phyloP scores from a whole-genome alignment of 331 rosid genomes.

The Prunus yedoensis region DNA sequence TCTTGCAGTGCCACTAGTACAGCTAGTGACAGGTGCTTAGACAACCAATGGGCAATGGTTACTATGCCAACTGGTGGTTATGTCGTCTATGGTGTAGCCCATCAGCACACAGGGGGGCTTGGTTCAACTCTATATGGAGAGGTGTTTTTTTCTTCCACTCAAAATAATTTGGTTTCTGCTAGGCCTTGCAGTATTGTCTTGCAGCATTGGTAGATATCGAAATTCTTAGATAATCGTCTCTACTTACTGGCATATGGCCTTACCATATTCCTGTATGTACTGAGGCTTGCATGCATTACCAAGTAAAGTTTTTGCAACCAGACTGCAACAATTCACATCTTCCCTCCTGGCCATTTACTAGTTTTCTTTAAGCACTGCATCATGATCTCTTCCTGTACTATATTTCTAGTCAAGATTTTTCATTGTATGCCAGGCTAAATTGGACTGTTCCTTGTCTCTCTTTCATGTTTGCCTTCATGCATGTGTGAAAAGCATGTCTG shows the following conservation, averaged over 20 bases:
- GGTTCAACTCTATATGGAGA: constrained; percentile 44
- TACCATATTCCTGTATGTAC: background rate
- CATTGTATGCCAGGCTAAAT: background rate
- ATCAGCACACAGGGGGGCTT: constrained; percentile 49
- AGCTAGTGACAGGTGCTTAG: constrained; percentile 7
- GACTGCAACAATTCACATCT: background rate
- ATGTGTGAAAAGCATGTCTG: background rate
- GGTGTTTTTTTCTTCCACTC: constrained; percentile 20
- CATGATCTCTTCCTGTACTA: background rate
- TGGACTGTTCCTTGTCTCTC: background rate
- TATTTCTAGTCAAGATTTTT: background rate
- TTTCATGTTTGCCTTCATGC: background rate
- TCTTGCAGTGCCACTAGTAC: constrained; percentile 22
- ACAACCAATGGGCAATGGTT: constrained; percentile 10
- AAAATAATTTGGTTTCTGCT: background rate
- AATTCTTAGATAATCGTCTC: background rate
- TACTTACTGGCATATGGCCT: background rate
- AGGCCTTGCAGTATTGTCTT: background rate
- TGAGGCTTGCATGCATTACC: background rate
- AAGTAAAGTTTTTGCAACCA: background rate
- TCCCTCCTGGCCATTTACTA: background rate
- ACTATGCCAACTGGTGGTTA: constrained; percentile 36
- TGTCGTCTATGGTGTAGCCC: constrained; percentile 50
- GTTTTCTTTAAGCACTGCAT: background rate
- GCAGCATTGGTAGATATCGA: background rate